Conservation (phyloP, 768 basidiomycete genomes). For the Mycena maculata region DNA sequence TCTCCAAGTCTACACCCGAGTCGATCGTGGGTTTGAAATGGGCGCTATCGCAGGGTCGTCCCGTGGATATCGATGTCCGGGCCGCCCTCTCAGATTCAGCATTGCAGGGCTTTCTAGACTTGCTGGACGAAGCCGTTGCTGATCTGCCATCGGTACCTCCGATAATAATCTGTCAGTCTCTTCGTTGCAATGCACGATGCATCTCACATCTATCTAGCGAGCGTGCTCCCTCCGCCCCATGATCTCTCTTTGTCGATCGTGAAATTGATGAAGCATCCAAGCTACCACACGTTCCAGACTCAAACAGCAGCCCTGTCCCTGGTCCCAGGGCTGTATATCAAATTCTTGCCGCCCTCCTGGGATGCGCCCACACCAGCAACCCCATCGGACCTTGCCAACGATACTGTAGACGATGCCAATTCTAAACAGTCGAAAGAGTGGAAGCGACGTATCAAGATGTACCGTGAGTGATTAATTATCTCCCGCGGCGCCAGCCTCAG, state of each 20-base stretch:
- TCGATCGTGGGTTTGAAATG: conserved; percentile 69
- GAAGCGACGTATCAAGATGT: conserved; percentile 85
- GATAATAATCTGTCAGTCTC: conserved; percentile 73
- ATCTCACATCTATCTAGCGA: conserved; percentile 60
- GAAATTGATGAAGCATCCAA: conserved; percentile 81
- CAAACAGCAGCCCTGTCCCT: conserved; percentile 80
- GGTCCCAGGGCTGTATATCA: conserved; percentile 75
- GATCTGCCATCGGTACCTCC: conserved; percentile 59
- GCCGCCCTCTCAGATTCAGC: conserved; percentile 64
- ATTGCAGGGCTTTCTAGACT: conserved; percentile 76
- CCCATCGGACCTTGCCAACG: conserved; percentile 57
- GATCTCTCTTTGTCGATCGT: conserved; percentile 78
- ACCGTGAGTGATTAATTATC: conserved; percentile 64
- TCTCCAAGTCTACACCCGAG: conserved; percentile 59
- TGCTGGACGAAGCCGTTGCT: conserved; percentile 71
- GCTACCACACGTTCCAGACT: conserved; percentile 78
- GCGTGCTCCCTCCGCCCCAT: conserved; percentile 83
- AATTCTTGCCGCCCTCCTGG: conserved; percentile 84
- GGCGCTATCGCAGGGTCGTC: conserved; percentile 71
- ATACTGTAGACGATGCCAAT: conserved; percentile 51
- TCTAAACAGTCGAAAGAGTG: conserved; percentile 70
- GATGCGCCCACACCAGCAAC: conserved; percentile 64
- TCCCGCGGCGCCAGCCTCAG: conserved; percentile 11
- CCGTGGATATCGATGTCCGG: conserved; percentile 79
- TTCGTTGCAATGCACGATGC: conserved; percentile 16